These are phyloP conservation scores for Phytopythium delawarense DNA, from an alignment of 352 stramenopile genomes.

Conservation along the genomic window DNA sequence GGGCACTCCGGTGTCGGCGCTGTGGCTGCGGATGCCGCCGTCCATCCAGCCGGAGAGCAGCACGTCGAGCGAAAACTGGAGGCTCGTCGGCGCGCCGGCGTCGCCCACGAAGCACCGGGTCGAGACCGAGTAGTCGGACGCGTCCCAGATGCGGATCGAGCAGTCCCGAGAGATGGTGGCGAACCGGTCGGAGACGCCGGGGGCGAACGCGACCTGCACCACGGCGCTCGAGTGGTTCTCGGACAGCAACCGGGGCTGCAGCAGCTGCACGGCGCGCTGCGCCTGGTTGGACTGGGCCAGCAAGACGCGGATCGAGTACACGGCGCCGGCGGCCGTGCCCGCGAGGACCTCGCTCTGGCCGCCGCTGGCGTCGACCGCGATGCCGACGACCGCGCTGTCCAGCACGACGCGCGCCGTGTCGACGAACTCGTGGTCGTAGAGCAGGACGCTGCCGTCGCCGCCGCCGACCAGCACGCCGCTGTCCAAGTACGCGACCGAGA, in stretches of 20 bases:
- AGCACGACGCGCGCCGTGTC: slow-evolving; percentile 70
- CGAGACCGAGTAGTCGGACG: slow-evolving; percentile 78
- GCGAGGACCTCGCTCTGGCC: slow-evolving; percentile 63
- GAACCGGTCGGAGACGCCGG: slow-evolving; percentile 83
- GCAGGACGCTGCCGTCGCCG: slow-evolving; percentile 81
- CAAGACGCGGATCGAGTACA: slow-evolving; percentile 67
- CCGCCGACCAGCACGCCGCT: slow-evolving; percentile 66
- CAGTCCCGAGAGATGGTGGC: slow-evolving; percentile 86
- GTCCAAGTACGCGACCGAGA: slow-evolving; percentile 47
- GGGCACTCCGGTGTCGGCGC: slow-evolving; percentile 71
- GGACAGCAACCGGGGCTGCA: slow-evolving; percentile 21
- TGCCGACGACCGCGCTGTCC: slow-evolving; percentile 50
- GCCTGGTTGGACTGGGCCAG: slow-evolving; percentile 20
- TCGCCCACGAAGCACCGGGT: slow-evolving; percentile 49
- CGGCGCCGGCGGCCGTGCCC: slow-evolving; percentile 70
- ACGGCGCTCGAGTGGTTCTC: slow-evolving; percentile 84
- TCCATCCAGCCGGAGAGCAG: slow-evolving; percentile 90
- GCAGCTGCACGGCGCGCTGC: slow-evolving; percentile 19
- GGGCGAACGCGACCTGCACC: slow-evolving; percentile 72
- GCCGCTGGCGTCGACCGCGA: slow-evolving; percentile 51
- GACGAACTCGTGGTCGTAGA: slow-evolving; percentile 72
- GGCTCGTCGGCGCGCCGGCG: slow-evolving; percentile 61
- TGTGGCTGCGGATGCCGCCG: slow-evolving; percentile 84
- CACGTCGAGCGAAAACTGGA: slow-evolving; percentile 86
- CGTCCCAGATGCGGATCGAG: slow-evolving; percentile 89